Evolutionary conservation across 208 protist genomes (phyloP).

Genomic region (Spongospora subterranea): DNA sequence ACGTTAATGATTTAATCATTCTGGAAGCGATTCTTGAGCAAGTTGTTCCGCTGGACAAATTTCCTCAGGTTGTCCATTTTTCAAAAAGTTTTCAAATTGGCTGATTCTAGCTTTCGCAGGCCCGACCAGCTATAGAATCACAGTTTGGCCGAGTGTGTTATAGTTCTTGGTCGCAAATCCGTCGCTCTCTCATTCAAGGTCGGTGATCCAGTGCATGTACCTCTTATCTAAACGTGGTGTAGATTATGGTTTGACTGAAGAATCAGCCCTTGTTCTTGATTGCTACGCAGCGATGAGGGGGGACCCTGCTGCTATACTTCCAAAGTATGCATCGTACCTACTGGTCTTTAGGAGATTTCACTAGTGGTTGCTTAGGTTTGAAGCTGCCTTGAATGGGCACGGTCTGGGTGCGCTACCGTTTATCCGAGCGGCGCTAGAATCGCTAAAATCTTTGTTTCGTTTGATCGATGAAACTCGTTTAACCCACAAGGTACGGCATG

Average conservation of each 20-base stretch:
- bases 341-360: neutral
- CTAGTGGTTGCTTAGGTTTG: neutral
- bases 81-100: neutral
- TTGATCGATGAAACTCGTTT: neutral
- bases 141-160: constrained; percentile 17
- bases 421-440: neutral
- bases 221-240: neutral
- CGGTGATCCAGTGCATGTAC: neutral
- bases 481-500: neutral
- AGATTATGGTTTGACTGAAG: constrained; percentile 6
- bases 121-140: neutral
- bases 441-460: neutral
- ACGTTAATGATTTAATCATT: constrained; percentile 33
- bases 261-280: neutral
- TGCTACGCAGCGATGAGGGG: neutral
- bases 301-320: neutral
- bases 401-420: neutral
- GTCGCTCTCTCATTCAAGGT: constrained; percentile 17
- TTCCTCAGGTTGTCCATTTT: neutral
- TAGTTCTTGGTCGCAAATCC: constrained; percentile 21
- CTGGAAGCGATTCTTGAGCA: constrained; percentile 12
- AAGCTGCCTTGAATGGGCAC: constrained; percentile 44
- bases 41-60: neutral
- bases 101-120: neutral
- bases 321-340: neutral